phyloP scores from a whole-genome alignment of 2,329 filamentous ascomycete genomes.

The Geoglossum cookeanum region DNA sequence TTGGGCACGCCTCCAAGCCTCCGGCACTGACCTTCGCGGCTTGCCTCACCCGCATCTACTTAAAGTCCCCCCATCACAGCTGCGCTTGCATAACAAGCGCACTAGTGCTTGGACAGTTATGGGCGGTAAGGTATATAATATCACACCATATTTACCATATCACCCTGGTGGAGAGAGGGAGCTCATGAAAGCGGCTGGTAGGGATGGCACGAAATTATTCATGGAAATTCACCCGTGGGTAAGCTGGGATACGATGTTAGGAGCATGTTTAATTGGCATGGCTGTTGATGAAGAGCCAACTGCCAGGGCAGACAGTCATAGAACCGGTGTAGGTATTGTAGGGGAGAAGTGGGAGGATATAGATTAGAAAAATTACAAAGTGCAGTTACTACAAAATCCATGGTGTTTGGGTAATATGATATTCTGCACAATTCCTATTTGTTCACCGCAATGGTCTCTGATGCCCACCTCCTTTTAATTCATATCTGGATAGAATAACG shows the following conservation, averaged over 20 bases:
- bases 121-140: slow-evolving; percentile 83
- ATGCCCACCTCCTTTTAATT: background rate
- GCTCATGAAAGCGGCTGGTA: slow-evolving; percentile 41
- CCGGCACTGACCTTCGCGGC: slow-evolving; percentile 29
- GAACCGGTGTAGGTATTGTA: background rate
- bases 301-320: slow-evolving; percentile 6
- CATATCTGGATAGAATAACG: too few relatives aligned
- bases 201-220: slow-evolving; percentile 44
- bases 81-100: slow-evolving; percentile 62
- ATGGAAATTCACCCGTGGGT: slow-evolving; percentile 53
- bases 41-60: slow-evolving; percentile 31
- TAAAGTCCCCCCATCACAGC: slow-evolving; percentile 64
- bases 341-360: slow-evolving; percentile 1
- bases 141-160: slow-evolving; percentile 73
- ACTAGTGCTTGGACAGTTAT: slow-evolving; percentile 84
- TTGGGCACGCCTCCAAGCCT: slow-evolving; percentile 74
- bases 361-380: background rate
- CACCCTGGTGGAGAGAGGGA: slow-evolving; percentile 76
- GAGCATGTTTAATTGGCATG: slow-evolving; percentile 42
- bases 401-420: too few relatives aligned
- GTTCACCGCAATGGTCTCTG: background rate
- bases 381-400: background rate
- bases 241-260: slow-evolving; percentile 51
- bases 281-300: slow-evolving; percentile 35
- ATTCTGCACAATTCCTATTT: too few relatives aligned